Base-by-base conservation (phyloP, 2,329 filamentous ascomycete species). In the Curvularia eragrostidis region DNA sequence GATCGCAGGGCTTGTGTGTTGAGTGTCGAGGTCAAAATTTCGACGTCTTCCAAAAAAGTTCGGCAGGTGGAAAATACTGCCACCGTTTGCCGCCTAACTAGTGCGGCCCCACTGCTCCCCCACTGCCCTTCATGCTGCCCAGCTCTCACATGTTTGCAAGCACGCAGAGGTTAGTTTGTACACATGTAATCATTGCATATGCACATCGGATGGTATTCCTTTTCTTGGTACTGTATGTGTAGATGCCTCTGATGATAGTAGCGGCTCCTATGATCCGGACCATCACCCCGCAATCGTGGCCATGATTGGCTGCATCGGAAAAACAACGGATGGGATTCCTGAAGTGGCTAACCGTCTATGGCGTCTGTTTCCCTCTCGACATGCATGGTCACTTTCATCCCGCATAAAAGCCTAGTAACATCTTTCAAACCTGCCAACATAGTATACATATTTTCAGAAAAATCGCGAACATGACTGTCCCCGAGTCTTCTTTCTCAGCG, bases 401-500 rank as follows among this genome's bases (percentile, higher is more conserved):
- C 18, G 21, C 30, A 32, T 30, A 26, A 34, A 18, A 42, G 18
- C 18, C 36, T 41, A 43, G 15, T n/a, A 19, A 32, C 36, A 5
- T 36, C n/a, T 53, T 53, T 47, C 28, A 34, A 5, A 7, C 8
- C 46, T 30, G 30, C 19, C 13, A 30, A 28, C 8, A 19, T 18
- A 19, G 5, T 19, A 9, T 38, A 3, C 7, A 44, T 2, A 3
- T n/a, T 8, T 36, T 4, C 34, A 15, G 30, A 13, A n/a, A 12
- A 24, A 15, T n/a, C n/a, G n/a, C n/a, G 19, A 71, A 32, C 9
- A 76, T 75, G 70, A 74, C 71, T 30, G 66, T 72, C 36, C 30
- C 73, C 5, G 68, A 77, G 42, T 61, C 70, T 41, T 67, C 72
- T 19, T 82, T 82, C 59, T 76, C 78, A 12, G 77, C 78, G 8